phyloP scores from a whole-genome alignment of 208 protist genomes.

The Lotmaria passim region DNA sequence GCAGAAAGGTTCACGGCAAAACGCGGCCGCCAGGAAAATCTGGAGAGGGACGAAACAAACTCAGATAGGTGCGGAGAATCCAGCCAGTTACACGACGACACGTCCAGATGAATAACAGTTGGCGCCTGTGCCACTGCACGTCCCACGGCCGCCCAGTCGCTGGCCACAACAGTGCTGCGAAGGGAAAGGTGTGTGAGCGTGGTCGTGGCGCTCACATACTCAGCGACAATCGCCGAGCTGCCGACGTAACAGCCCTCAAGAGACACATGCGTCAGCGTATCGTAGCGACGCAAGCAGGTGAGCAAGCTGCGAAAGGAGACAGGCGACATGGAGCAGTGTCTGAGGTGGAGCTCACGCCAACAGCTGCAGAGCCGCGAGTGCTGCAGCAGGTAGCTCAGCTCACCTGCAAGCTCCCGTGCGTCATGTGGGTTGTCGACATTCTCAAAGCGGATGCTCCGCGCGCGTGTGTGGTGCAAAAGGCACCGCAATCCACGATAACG shows the following conservation, averaged over 20 bases:
- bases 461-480: conserved; percentile 51
- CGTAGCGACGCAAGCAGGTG: conserved; percentile 27
- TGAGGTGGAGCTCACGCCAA: conserved; percentile 32
- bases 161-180: conserved; percentile 43
- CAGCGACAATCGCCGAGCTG: conserved; percentile 32
- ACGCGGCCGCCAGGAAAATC: conserved; percentile 38
- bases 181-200: conserved; percentile 53
- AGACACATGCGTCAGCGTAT: conserved; percentile 44
- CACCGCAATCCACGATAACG: conserved; percentile 61
- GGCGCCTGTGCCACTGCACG: conserved; percentile 32
- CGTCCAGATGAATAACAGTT: conserved; percentile 37
- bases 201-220: conserved; percentile 34
- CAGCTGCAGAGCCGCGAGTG: not conserved
- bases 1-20: conserved; percentile 53
- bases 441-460: conserved; percentile 45
- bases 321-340: conserved; percentile 20
- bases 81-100: conserved; percentile 51
- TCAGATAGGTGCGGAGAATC: conserved; percentile 38
- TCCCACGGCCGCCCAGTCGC: conserved; percentile 43
- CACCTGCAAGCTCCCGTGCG: conserved; percentile 46
- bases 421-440: conserved; percentile 44
- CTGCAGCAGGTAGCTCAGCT: conserved; percentile 39
- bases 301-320: conserved; percentile 26
- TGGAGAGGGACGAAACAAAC: conserved; percentile 34
- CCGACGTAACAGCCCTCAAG: conserved; percentile 51